A percentile compares a stretch with the other conserved stretches of the same genome.
These are phyloP conservation scores for Backusella liffmaniae DNA, from an alignment of 192 early-diverging fungal species.

Conservation along the genomic window DNA sequence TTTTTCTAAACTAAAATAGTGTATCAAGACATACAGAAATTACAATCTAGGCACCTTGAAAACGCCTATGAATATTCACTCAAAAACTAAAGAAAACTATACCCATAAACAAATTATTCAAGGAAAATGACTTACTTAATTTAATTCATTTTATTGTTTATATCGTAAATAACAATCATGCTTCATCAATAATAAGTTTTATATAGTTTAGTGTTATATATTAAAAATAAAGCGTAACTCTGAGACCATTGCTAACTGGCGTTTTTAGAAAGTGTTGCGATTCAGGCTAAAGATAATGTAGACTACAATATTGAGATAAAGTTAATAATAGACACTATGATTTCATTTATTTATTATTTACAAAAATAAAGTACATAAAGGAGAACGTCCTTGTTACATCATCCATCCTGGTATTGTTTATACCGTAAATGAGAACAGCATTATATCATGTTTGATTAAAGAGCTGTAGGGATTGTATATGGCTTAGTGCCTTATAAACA, in stretches of 20 bases:
- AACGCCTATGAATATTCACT: background rate
- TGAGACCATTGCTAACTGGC: too few relatives aligned
- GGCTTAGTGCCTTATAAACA: background rate
- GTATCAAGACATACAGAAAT: constrained; percentile 6
- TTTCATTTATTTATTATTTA: background rate
- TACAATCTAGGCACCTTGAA: constrained; percentile 9
- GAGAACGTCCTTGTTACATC: background rate
- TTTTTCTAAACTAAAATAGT: background rate
- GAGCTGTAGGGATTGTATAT: background rate
- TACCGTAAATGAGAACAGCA: background rate
- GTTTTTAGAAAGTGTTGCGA: too few relatives aligned
- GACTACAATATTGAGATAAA: too few relatives aligned
- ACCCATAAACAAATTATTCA: too few relatives aligned
- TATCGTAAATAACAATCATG: too few relatives aligned
- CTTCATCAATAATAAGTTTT: too few relatives aligned
- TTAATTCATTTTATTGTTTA: too few relatives aligned
- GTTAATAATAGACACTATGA: background rate
- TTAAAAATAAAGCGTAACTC: too few relatives aligned
- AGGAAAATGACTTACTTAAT: too few relatives aligned
- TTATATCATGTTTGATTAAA: background rate
- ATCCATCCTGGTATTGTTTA: background rate
- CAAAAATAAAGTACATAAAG: background rate
- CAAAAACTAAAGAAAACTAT: background rate
- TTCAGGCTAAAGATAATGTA: too few relatives aligned
- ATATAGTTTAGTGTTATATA: too few relatives aligned